These are phyloP conservation scores for Escovopsis weberi DNA, from an alignment of 2,329 filamentous ascomycete species.

Conservation along the genomic window DNA sequence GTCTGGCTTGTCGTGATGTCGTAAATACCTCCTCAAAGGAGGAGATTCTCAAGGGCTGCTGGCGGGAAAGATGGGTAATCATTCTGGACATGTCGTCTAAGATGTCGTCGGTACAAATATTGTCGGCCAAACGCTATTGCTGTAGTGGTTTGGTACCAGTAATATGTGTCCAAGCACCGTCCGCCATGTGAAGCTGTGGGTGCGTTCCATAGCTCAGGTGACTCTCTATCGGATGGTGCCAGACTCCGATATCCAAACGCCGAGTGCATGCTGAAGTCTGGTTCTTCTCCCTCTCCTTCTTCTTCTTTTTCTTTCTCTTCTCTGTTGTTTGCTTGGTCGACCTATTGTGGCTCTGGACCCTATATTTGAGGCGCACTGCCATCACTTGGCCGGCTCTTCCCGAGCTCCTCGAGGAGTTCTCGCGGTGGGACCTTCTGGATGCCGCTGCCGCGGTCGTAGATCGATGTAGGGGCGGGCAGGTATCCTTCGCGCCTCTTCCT, in stretches of 20 bases:
- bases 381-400: constrained; percentile 28
- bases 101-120: no score
- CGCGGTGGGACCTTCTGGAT: constrained; percentile 46
- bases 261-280: constrained; percentile 16
- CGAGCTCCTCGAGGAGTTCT: constrained; percentile 41
- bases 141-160: no score
- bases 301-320: neutral
- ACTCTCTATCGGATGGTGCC: neutral
- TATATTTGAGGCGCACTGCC: constrained; percentile 32
- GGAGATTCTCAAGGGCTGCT: neutral
- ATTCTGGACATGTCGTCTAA: constrained; percentile 1
- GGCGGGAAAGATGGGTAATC: neutral
- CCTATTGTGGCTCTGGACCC: constrained; percentile 6
- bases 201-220: neutral
- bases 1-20: neutral
- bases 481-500: constrained; percentile 71
- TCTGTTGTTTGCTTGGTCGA: no score
- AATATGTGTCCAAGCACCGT: neutral
- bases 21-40: neutral
- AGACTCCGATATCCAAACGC: constrained; percentile 22
- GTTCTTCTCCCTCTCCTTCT: neutral
- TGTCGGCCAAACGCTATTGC: no score
- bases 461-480: constrained; percentile 55
- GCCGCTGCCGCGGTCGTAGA: constrained; percentile 44
- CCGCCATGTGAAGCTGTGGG: constrained; percentile 5